Base-by-base conservation (phyloP, 1,139 yeast genomes). In the Yamadazyma jaroonii region DNA sequence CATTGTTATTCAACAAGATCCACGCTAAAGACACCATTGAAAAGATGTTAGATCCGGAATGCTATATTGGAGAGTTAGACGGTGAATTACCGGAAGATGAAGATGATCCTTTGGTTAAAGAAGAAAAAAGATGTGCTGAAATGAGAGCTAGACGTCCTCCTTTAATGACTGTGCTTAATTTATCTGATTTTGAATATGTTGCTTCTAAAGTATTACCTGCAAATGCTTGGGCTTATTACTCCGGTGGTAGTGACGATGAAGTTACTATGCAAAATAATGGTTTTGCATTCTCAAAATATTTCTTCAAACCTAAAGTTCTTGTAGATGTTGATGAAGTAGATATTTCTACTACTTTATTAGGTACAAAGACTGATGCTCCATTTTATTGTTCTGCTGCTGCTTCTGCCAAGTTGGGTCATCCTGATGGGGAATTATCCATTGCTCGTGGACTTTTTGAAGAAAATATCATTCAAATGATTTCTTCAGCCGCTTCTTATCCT, bases 171-270 rank as follows among this genome's bases (percentile, higher is more conserved):
- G 68, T 82, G 44, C 76, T 72, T 58, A 83, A 82, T 51, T 48
- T 81, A 41, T 71, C 76, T 41, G 94, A 85, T 54, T 86, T 88
- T 50, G 96, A 88, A 56, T 72, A 73, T 46, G 75, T 88, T 31
- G 95, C 96, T 1, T 72, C 84, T 35, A 72, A 76, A 43, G 79
- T 84, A 32, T 62, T 87, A 62, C 71, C 84, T 23, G 75, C 74
- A 38, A 73, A 79, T 11, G 94, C 90, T 0, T 84, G 95, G 88
- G 88, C 88, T 6, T 88, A 88, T 60, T 88, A 85, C 57, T 81
- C 90, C 2, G 80, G 88, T 24, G 96, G 89, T n/a, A 72, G 92
- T 11, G 95, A 87, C 55, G 96, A 88, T 57, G 96, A 88, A 61
- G 75, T 88, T 46, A 72, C 95, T 2, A 59, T 84, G 59, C 74